Percentiles rank a stretch among this genome's conserved stretches.
These are phyloP conservation scores for Diaporthe amygdali DNA, from an alignment of 2,329 filamentous ascomycete genomes.

Conservation along the genomic window DNA sequence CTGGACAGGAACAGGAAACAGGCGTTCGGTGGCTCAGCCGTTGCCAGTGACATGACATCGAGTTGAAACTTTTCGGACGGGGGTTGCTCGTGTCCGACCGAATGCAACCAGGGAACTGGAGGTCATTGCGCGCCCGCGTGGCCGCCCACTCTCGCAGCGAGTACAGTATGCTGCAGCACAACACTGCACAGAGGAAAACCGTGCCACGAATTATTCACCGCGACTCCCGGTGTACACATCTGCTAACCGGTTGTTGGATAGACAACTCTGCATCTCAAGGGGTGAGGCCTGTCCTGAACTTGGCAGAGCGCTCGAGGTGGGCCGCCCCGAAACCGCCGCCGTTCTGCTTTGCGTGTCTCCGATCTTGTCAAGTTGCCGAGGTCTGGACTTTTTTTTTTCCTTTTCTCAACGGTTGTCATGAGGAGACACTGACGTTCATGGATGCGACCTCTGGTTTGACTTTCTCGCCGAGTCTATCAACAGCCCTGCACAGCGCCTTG, in stretches of 20 bases:
- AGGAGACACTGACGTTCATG: neutral
- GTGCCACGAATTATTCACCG: neutral
- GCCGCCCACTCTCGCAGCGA: neutral
- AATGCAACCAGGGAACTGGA: neutral
- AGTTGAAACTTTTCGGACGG: slow-evolving; percentile 3
- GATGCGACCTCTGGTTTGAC: neutral
- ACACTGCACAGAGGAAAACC: neutral
- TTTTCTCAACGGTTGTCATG: slow-evolving; percentile 12
- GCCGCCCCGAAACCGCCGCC: slow-evolving; percentile 11
- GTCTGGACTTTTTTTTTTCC: too few relatives aligned
- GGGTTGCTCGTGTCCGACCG: neutral
- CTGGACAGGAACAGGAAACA: neutral
- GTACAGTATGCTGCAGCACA: neutral
- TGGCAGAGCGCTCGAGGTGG: neutral
- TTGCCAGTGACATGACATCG: neutral
- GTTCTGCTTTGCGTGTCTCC: slow-evolving; percentile 1
- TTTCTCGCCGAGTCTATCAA: neutral
- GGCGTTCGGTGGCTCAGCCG: neutral
- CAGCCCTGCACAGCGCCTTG: slow-evolving; percentile 1
- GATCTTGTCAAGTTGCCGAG: neutral
- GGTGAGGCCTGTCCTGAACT: neutral
- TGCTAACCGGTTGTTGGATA: neutral
- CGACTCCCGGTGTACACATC: neutral
- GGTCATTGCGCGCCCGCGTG: neutral
- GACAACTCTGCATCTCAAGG: neutral